phyloP scores from a whole-genome alignment of 2,329 filamentous ascomycete species.

The Pseudogymnoascus sp. region DNA sequence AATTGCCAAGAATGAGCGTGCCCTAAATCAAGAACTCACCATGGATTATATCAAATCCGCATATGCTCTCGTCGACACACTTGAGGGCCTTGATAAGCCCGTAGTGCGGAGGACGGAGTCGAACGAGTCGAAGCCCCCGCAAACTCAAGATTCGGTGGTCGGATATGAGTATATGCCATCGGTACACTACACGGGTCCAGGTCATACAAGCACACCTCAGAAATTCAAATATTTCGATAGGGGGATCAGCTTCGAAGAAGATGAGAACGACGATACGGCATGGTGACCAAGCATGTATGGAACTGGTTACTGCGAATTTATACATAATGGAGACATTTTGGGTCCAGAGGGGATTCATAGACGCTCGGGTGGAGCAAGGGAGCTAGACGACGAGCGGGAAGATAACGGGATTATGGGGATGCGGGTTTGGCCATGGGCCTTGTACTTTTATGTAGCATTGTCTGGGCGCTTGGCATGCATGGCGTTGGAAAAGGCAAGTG shows the following conservation, averaged over 20 bases:
- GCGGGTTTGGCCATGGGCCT: conserved; percentile 2
- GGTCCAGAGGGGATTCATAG: background rate
- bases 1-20: background rate
- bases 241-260: background rate
- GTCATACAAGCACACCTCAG: background rate
- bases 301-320: background rate
- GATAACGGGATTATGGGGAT: conserved; percentile 5
- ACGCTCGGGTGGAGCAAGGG: conserved; percentile 1
- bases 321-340: background rate
- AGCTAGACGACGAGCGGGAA: conserved; percentile 6
- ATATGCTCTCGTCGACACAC: background rate
- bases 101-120: background rate
- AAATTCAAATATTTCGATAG: background rate
- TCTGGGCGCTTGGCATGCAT: conserved; percentile 2
- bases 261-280: background rate
- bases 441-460: background rate
- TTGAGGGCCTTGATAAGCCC: background rate
- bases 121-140: background rate
- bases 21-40: background rate
- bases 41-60: background rate
- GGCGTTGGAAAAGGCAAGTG: background rate
- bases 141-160: background rate
- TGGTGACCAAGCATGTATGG: background rate
- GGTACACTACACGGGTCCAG: background rate
- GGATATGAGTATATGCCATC: background rate